Conservation (phyloP, 2,329 filamentous ascomycete genomes). For the Chaetomium globosum region DNA sequence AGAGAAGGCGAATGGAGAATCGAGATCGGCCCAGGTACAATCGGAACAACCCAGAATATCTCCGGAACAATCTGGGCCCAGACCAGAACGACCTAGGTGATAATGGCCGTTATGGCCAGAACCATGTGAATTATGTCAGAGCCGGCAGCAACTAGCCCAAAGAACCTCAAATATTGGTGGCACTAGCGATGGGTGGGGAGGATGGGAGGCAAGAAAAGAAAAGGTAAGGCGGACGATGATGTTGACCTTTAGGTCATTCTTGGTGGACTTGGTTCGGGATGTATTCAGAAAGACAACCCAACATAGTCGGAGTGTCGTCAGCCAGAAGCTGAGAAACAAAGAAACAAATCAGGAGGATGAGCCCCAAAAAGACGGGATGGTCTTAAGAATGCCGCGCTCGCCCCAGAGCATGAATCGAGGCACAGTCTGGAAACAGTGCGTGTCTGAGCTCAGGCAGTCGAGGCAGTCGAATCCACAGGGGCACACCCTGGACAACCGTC, state of each 20-base stretch:
- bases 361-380: slow-evolving; percentile 20
- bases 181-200: neutral
- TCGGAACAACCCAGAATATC: no score
- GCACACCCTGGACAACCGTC: slow-evolving; percentile 17
- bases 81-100: no score
- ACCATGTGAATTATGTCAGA: neutral
- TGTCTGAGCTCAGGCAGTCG: slow-evolving; percentile 31
- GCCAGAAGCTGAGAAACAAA: slow-evolving; percentile 1
- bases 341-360: slow-evolving; percentile 35
- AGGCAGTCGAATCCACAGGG: slow-evolving; percentile 29
- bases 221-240: neutral
- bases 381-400: slow-evolving; percentile 25
- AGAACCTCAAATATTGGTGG: no score
- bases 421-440: slow-evolving; percentile 36
- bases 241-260: neutral
- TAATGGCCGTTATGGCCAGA: neutral
- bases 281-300: neutral
- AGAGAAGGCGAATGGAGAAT: neutral
- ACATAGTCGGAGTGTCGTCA: neutral
- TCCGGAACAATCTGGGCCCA: no score
- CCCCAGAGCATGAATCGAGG: slow-evolving; percentile 33
- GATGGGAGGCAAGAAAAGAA: neutral
- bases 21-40: neutral
- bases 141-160: neutral
- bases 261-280: neutral